phyloP scores from a whole-genome alignment of 768 basidiomycete species.

The Serpula lacrymans region DNA sequence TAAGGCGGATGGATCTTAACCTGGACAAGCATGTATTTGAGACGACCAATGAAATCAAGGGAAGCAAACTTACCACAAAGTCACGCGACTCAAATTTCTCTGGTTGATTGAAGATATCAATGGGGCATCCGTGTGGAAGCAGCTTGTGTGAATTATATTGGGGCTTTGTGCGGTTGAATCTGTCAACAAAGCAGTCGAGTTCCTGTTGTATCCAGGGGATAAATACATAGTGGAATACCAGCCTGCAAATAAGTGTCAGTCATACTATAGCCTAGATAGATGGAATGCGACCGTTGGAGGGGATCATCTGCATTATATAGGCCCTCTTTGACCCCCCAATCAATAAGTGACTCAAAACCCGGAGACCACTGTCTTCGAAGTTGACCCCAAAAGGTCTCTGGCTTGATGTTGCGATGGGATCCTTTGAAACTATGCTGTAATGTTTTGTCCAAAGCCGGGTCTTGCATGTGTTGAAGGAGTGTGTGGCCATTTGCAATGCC shows the following conservation, averaged over 20 bases:
- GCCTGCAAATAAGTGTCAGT: conserved; percentile 16
- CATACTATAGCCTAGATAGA: neutral
- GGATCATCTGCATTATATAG: conserved; percentile 26
- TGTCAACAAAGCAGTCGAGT: no score
- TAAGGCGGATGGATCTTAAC: conserved; percentile 12
- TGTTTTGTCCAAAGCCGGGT: conserved; percentile 33
- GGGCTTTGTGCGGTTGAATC: no score
- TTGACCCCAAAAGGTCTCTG: conserved; percentile 20
- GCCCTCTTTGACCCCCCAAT: conserved; percentile 25
- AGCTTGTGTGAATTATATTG: no score
- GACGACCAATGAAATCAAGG: neutral
- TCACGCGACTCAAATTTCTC: conserved; percentile 24
- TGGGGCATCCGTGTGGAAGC: conserved; percentile 38
- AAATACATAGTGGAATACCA: conserved; percentile 38
- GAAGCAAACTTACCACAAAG: conserved; percentile 33
- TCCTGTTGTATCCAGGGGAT: no score
- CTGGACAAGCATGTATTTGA: conserved; percentile 7
- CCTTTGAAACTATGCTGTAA: conserved; percentile 39
- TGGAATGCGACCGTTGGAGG: conserved; percentile 17
- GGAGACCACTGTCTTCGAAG: conserved; percentile 7
- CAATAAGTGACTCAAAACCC: conserved; percentile 25
- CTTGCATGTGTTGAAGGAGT: conserved; percentile 32
- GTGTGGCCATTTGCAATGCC: conserved; percentile 46
- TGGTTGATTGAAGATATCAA: conserved; percentile 28
- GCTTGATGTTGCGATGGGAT: conserved; percentile 25